A percentile compares a stretch with the other conserved stretches of the same genome.
Conservation (phyloP, 306 rosid genomes). For the Coriaria nepalensis region DNA sequence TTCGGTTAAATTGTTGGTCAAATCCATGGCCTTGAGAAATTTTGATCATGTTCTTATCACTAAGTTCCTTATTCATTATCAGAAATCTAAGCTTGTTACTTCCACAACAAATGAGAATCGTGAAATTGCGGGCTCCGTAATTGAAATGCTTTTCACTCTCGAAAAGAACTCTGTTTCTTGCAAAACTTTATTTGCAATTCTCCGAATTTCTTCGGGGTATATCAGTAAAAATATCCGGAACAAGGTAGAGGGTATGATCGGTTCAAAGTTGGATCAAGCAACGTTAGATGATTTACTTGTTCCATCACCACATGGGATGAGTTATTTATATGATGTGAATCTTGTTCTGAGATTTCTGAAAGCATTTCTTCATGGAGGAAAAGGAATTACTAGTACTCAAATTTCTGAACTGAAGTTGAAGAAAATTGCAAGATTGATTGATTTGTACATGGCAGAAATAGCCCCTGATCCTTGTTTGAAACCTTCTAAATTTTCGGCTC, state of each 20-base stretch:
- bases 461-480: constrained; percentile 62
- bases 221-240: constrained; percentile 30
- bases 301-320: constrained; percentile 23
- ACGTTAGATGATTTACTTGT: constrained; percentile 62
- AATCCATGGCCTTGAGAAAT: no score
- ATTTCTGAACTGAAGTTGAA: constrained; percentile 32
- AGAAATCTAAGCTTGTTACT: constrained; percentile 12
- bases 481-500: constrained; percentile 52
- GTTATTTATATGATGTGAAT: constrained; percentile 51
- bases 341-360: constrained; percentile 49
- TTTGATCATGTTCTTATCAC: constrained; percentile 12
- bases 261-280: constrained; percentile 47
- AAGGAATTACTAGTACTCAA: neutral
- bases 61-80: constrained; percentile 55
- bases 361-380: constrained; percentile 30
- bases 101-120: no score
- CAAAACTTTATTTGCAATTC: constrained; percentile 51
- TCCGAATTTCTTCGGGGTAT: constrained; percentile 43
- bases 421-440: constrained; percentile 49
- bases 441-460: constrained; percentile 55
- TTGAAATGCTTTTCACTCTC: no score
- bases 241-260: constrained; percentile 61
- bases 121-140: no score
- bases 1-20: no score
- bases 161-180: constrained; percentile 35